Conservation (phyloP, 768 basidiomycete genomes). For the Hygrocybe punicea region DNA sequence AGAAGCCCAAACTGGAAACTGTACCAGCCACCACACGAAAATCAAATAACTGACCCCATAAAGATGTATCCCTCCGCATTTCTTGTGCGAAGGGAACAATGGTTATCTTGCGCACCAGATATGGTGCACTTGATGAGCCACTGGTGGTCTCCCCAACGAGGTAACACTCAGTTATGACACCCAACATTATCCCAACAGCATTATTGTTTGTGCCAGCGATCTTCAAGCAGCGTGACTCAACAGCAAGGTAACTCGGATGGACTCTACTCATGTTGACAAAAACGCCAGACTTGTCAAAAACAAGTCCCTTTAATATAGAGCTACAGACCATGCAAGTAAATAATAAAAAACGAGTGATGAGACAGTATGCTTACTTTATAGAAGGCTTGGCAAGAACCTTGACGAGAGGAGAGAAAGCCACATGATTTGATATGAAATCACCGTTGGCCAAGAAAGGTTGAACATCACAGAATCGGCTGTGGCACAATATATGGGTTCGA, state of each 20-base stretch:
- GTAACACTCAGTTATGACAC: conserved; percentile 6
- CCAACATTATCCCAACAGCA: conserved; percentile 6
- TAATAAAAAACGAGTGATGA: background rate
- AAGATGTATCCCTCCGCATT: conserved; percentile 3
- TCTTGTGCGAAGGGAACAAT: conserved; percentile 6
- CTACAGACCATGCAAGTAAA: background rate
- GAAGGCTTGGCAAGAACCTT: background rate
- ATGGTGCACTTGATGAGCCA: background rate
- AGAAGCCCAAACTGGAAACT: background rate
- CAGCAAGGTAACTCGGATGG: background rate
- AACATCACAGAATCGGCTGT: background rate
- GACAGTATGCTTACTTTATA: background rate
- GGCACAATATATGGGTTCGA: no score
- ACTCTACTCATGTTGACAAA: conserved; percentile 5
- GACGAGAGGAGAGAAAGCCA: background rate
- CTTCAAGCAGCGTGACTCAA: background rate
- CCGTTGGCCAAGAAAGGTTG: background rate
- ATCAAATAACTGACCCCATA: conserved; percentile 3
- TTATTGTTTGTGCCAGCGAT: background rate
- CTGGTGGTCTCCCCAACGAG: background rate
- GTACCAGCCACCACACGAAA: background rate
- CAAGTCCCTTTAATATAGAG: background rate
- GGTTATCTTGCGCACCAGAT: background rate
- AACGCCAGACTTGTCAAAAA: background rate
- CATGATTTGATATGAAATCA: background rate